Conservation (phyloP, 148 eudicot species). For the Persicaria maculosa region DNA sequence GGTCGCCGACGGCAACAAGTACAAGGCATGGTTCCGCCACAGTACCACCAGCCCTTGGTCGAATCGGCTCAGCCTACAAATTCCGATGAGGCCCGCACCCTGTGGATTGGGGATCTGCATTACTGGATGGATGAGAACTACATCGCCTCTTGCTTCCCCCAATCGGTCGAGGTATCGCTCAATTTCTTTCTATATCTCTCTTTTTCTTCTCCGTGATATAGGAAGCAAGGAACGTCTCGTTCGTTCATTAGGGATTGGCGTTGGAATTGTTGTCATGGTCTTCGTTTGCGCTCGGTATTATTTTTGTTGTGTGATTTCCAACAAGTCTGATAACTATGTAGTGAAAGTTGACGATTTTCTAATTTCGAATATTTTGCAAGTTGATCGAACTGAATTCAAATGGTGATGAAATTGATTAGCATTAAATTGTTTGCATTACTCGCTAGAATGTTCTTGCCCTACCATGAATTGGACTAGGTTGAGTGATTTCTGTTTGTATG, state of each 20-base stretch:
- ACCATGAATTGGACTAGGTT: no score
- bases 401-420: no score
- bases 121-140: slow-evolving; percentile 90
- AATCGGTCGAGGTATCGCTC: slow-evolving; percentile 55
- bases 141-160: slow-evolving; percentile 39
- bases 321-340: no score
- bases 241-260: not conserved
- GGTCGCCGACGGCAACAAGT: no score
- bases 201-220: not conserved
- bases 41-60: slow-evolving; percentile 21
- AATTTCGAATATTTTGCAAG: no score
- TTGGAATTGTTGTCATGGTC: not conserved
- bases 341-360: no score
- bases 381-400: no score
- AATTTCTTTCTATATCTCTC: not conserved
- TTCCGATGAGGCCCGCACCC: slow-evolving; percentile 57
- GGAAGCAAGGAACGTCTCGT: not conserved
- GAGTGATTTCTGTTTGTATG: not conserved
- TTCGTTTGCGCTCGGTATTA: no score
- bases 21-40: slow-evolving; percentile 11
- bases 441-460: no score
- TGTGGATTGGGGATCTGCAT: slow-evolving; percentile 94
- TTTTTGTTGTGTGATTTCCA: no score
- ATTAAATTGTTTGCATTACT: no score
- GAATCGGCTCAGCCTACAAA: slow-evolving; percentile 24